A percentile compares a stretch with the other conserved stretches of the same genome.
phyloP scores from a whole-genome alignment of 192 early-diverging fungal species.

The Podochytrium sp. region DNA sequence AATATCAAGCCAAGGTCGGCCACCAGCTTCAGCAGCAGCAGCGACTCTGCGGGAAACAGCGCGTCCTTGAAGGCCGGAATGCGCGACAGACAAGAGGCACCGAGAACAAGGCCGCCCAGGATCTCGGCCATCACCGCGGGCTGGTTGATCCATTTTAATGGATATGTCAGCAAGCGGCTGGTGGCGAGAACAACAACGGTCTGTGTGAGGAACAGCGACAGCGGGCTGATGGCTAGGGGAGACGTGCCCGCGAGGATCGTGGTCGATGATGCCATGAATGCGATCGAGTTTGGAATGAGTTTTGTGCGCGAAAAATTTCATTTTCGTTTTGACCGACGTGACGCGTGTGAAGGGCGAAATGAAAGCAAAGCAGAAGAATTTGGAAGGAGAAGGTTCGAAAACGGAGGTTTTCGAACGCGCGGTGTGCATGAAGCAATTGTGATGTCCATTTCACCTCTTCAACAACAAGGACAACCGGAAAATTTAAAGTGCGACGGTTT shows the following conservation, averaged over 20 bases:
- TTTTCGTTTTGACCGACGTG: too few species aligned
- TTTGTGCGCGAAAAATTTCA: too few species aligned
- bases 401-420: too few species aligned
- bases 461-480: too few species aligned
- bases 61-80: constrained; percentile 66
- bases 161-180: constrained; percentile 65
- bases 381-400: too few species aligned
- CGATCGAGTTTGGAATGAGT: too few species aligned
- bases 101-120: constrained; percentile 71
- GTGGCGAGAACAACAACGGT: constrained; percentile 70
- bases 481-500: too few species aligned
- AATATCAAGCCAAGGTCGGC: constrained; percentile 83
- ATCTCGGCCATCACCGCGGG: constrained; percentile 87
- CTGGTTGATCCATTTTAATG: constrained; percentile 66
- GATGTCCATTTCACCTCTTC: too few species aligned
- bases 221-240: constrained; percentile 49
- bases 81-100: constrained; percentile 81
- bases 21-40: constrained; percentile 71
- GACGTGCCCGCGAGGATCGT: constrained; percentile 11
- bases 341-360: too few species aligned
- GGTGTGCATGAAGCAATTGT: too few species aligned
- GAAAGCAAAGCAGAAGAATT: too few species aligned
- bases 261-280: constrained; percentile 9
- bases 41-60: constrained; percentile 71
- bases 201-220: constrained; percentile 81